Conservation (phyloP, 2,329 filamentous ascomycete species). For the Orbilia blumenaviensis region DNA sequence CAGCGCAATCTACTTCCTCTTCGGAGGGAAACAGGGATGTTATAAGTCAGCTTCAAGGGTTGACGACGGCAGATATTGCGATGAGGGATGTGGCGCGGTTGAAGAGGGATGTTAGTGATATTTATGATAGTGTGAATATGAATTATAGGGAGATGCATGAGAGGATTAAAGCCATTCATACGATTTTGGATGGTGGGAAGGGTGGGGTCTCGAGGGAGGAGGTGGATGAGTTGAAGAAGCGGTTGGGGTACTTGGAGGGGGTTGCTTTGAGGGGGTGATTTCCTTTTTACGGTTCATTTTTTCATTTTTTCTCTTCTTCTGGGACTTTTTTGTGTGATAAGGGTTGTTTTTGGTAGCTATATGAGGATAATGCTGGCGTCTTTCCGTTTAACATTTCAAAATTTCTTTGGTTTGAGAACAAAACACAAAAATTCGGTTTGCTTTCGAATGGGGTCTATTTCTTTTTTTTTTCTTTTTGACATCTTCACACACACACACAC, state of each 20-base stretch:
- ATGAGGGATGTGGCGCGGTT: constrained; percentile 19
- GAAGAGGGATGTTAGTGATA: constrained; percentile 33
- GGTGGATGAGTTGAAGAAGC: constrained; percentile 28
- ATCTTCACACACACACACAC: too few species aligned
- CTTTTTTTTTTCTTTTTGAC: too few species aligned
- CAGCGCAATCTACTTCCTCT: too few species aligned
- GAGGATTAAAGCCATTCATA: constrained; percentile 31
- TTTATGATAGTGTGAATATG: constrained; percentile 22
- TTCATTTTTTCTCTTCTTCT: too few species aligned
- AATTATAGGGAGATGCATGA: constrained; percentile 29
- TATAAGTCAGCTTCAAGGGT: neutral
- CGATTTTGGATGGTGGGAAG: constrained; percentile 22
- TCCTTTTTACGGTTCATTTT: neutral
- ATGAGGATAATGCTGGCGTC: too few species aligned
- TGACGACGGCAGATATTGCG: constrained; percentile 9
- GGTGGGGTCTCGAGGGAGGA: constrained; percentile 14
- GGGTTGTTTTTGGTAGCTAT: too few species aligned
- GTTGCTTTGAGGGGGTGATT: constrained; percentile 10
- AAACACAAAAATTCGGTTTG: too few species aligned
- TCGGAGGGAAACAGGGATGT: neutral
- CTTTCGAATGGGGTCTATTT: too few species aligned
- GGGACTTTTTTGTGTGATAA: too few species aligned
- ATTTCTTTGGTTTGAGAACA: too few species aligned
- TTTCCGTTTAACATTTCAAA: too few species aligned
- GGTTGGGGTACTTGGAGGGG: constrained; percentile 23